These are phyloP conservation scores for Ganoderma multipileum DNA, from an alignment of 1,284 basidiomycete genomes.

Conservation along the genomic window DNA sequence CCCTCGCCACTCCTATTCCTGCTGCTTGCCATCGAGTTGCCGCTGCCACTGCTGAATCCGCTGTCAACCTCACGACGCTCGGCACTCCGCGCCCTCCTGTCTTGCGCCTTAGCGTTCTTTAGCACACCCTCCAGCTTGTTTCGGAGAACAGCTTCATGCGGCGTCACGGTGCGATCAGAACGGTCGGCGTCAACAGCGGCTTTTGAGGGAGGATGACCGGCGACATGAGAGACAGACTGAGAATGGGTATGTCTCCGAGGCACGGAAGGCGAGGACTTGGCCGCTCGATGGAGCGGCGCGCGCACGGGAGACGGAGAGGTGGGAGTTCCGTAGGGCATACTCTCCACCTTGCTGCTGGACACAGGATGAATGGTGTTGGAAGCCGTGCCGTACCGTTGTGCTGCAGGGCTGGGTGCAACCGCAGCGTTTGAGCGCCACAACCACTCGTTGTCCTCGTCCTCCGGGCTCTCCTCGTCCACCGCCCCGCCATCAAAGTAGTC, in stretches of 20 bases:
- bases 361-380: constrained; percentile 18
- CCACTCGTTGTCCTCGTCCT: constrained; percentile 38
- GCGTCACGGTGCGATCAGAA: constrained; percentile 41
- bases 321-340: constrained; percentile 34
- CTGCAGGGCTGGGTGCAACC: constrained; percentile 24
- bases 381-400: constrained; percentile 20
- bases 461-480: constrained; percentile 39
- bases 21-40: constrained; percentile 42
- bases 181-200: constrained; percentile 32
- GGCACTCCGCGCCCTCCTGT: constrained; percentile 30
- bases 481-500: constrained; percentile 36
- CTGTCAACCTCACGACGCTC: constrained; percentile 34
- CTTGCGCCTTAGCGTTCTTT: constrained; percentile 41
- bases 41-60: constrained; percentile 36
- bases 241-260: constrained; percentile 30
- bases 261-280: constrained; percentile 35
- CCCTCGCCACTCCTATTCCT: constrained; percentile 41
- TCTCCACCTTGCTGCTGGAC: constrained; percentile 24
- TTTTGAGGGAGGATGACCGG: constrained; percentile 26
- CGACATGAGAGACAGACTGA: constrained; percentile 26
- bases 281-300: constrained; percentile 36
- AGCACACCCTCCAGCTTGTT: constrained; percentile 61
- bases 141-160: constrained; percentile 63
- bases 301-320: constrained; percentile 37
- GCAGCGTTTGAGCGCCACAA: constrained; percentile 29